Evolutionary conservation across 2,329 filamentous ascomycete species (phyloP).

Genomic region (Ceratocystis huliohia): DNA sequence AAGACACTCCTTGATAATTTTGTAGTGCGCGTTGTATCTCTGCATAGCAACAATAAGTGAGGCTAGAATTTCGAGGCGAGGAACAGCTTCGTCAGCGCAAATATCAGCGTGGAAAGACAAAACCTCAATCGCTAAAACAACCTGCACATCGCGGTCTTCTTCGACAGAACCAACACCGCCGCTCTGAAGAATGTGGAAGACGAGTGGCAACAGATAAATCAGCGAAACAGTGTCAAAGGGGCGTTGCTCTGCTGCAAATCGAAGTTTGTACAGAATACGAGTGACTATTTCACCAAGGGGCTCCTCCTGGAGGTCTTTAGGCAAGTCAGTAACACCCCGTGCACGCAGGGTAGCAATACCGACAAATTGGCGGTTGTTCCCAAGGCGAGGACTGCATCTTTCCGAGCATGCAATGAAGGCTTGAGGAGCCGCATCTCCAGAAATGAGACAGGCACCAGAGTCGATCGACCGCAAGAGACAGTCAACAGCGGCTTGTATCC

Average conservation of each 20-base stretch:
- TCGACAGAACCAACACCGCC: conserved; percentile 60
- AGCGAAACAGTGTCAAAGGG: conserved; percentile 81
- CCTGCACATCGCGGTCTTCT: conserved; percentile 79
- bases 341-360: conserved; percentile 77
- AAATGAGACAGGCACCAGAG: conserved; percentile 67
- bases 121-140: conserved; percentile 79
- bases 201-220: conserved; percentile 72
- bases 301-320: conserved; percentile 61
- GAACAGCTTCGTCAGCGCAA: conserved; percentile 61
- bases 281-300: conserved; percentile 76
- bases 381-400: conserved; percentile 60
- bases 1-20: conserved; percentile 84
- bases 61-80: conserved; percentile 59
- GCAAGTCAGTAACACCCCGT: conserved; percentile 58
- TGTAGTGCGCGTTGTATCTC: conserved; percentile 83
- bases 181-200: conserved; percentile 64
- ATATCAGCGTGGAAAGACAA: conserved; percentile 76
- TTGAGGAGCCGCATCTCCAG: conserved; percentile 64
- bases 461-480: conserved; percentile 62
- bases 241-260: conserved; percentile 84
- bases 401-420: conserved; percentile 72
- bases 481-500: conserved; percentile 73
- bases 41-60: conserved; percentile 74
- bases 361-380: conserved; percentile 65
- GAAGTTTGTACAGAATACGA: conserved; percentile 75